Base-by-base conservation (phyloP, 169 alveolate species). In the Babesia ovata region DNA sequence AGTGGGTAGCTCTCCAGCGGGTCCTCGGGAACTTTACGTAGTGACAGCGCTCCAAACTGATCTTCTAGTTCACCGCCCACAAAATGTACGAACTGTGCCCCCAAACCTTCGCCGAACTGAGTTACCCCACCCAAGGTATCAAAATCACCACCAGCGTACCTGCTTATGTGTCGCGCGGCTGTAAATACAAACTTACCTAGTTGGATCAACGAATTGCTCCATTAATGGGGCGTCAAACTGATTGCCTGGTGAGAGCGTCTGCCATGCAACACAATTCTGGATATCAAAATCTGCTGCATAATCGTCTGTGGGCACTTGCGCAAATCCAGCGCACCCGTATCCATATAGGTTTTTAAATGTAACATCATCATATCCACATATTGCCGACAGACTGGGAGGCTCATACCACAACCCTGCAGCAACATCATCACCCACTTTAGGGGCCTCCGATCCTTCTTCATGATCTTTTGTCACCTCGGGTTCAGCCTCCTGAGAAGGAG, bases 301-400 rank as follows among this genome's bases (percentile, higher is more conserved):
- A 8, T 73, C 74, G 48, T 58, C 73, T n/a, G 84, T 50, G 42
- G 84, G 62, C 4, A 60, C 72, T 29, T 71, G 81, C 16, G 81
- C 81, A 62, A 75, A 75, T 6, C 65, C 56, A 14, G 77, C 8
- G 28, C 70, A 75, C 21, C 70, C 84, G 36, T 75, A 54, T 8
- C 81, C 81, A 52, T 75, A 75, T 21, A 75, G 61, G 54, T 39
- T 65, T 48, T 75, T 75, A 39, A 75, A 75, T 2, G 84, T 75
- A 11, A 75, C 74, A 45, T 75, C 84, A 36, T 75, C 84, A 28
- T 75, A 75, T 7, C 75, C 75, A 24, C 84, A 75, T 10, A 75
- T 75, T 13, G 81, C 81, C 21, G 81, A 71, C 7, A 71, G 72
- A 21, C 56, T 63, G 2, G 84, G 84, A 9, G 70, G 76, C 48